Conservation (phyloP, 1,139 yeast genomes). For the Scheffersomyces segobiensis region DNA sequence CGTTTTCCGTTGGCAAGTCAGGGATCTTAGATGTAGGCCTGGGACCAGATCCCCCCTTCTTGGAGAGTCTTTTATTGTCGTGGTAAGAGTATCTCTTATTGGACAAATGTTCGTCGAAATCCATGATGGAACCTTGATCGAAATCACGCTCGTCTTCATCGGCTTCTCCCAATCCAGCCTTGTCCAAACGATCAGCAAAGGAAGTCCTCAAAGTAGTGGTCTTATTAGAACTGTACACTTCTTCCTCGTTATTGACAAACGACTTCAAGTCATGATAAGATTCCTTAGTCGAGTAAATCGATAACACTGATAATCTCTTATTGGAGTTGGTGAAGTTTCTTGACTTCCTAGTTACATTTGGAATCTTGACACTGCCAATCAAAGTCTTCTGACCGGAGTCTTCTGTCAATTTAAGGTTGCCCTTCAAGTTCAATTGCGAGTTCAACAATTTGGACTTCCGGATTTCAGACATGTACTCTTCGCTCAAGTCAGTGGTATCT, state of each 20-base stretch:
- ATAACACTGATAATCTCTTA: constrained; percentile 67
- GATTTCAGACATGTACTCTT: constrained; percentile 46
- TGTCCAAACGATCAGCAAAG: constrained; percentile 46
- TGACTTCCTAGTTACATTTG: constrained; percentile 70
- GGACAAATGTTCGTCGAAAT: constrained; percentile 45
- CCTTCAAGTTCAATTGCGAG: constrained; percentile 41
- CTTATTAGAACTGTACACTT: constrained; percentile 7
- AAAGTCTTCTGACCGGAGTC: constrained; percentile 30
- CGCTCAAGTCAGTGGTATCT: constrained; percentile 42
- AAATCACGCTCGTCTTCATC: constrained; percentile 33
- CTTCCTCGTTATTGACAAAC: constrained; percentile 22
- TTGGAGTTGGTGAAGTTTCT: constrained; percentile 60
- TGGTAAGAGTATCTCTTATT: constrained; percentile 41
- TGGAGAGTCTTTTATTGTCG: constrained; percentile 18
- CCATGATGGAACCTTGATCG: constrained; percentile 43
- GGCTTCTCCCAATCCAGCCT: constrained; percentile 32
- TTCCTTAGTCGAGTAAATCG: constrained; percentile 67
- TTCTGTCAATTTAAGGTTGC: constrained; percentile 17
- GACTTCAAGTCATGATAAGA: constrained; percentile 64
- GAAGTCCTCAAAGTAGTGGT: constrained; percentile 41
- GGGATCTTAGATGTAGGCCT: constrained; percentile 39
- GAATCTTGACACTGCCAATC: constrained; percentile 64
- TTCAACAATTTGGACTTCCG: constrained; percentile 45
- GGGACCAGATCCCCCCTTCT: constrained; percentile 18
- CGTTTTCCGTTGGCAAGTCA: constrained; percentile 26